Evolutionary conservation across 768 basidiomycete species (phyloP).

Genomic region (Lepiota venenata): DNA sequence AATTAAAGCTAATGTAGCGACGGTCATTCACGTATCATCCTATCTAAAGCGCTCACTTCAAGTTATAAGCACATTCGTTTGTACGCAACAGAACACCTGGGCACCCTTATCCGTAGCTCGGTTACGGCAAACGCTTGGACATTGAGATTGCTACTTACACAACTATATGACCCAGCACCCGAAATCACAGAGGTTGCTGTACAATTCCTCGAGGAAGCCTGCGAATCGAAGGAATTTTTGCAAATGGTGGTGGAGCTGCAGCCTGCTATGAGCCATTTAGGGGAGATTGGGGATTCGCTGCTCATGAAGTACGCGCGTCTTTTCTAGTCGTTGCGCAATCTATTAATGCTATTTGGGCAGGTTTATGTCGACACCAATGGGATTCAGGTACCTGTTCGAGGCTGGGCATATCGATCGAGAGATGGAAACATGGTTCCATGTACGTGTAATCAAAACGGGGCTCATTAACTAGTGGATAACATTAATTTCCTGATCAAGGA

Average conservation of each 20-base stretch:
- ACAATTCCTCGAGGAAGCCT: constrained; percentile 84
- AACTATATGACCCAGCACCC: constrained; percentile 88
- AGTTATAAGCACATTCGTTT: constrained; percentile 90
- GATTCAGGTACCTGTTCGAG: constrained; percentile 89
- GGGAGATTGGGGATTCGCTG: constrained; percentile 86
- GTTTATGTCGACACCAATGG: constrained; percentile 92
- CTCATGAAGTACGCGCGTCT: constrained; percentile 67
- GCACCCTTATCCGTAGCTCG: constrained; percentile 69
- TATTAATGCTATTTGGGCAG: constrained; percentile 34
- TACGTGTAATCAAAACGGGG: constrained; percentile 31
- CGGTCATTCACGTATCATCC: constrained; percentile 88
- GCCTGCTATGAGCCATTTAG: constrained; percentile 93
- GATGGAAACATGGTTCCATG: constrained; percentile 96
- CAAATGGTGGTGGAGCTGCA: constrained; percentile 93
- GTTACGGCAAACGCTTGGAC: constrained; percentile 79
- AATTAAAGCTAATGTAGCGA: constrained; percentile 52
- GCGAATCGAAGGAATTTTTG: constrained; percentile 78
- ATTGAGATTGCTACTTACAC: constrained; percentile 86
- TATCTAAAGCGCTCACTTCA: constrained; percentile 94
- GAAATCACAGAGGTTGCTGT: constrained; percentile 93
- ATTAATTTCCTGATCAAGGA: constrained; percentile 50
- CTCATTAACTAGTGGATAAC: background rate
- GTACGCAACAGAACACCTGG: constrained; percentile 86
- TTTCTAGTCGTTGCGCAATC: background rate
- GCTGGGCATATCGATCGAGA: constrained; percentile 92